phyloP scores from a whole-genome alignment of 2,329 filamentous ascomycete species.

The Colletotrichum lini region DNA sequence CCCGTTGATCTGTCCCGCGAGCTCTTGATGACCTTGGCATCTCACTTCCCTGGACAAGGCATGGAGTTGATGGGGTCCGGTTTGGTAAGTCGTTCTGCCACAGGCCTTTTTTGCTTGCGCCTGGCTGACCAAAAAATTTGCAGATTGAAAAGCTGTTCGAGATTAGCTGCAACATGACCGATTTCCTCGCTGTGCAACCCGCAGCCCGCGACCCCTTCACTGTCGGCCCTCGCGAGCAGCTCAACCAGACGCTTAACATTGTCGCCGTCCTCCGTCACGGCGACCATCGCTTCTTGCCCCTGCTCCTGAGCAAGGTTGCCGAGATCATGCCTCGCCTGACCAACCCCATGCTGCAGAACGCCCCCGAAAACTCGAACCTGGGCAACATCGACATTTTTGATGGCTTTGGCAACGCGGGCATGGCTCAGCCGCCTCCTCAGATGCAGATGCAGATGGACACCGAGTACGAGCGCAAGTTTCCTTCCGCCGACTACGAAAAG shows the following conservation, averaged over 20 bases:
- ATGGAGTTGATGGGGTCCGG: constrained; percentile 83
- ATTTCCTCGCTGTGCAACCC: constrained; percentile 78
- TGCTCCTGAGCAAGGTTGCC: constrained; percentile 82
- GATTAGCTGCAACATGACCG: constrained; percentile 79
- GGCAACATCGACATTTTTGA: constrained; percentile 75
- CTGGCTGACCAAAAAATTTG: not conserved
- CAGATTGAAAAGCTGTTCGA: constrained; percentile 87
- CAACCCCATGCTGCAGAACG: constrained; percentile 72
- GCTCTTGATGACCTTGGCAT: constrained; percentile 75
- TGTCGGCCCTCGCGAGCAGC: constrained; percentile 79
- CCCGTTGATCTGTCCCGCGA: constrained; percentile 75
- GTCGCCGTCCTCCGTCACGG: constrained; percentile 81
- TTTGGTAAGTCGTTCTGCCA: constrained; percentile 67
- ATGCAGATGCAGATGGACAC: constrained; percentile 61
- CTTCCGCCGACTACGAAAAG: constrained; percentile 60
- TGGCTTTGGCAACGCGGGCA: constrained; percentile 74
- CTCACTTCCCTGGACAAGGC: constrained; percentile 78
- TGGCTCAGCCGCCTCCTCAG: constrained; percentile 65
- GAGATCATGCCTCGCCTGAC: constrained; percentile 77
- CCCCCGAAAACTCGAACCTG: constrained; percentile 68
- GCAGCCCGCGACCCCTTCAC: constrained; percentile 74
- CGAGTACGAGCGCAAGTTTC: constrained; percentile 64
- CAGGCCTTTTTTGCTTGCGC: not conserved
- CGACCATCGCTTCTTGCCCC: constrained; percentile 81
- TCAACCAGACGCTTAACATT: constrained; percentile 78